Percentiles rank a stretch among this genome's conserved stretches.
Evolutionary conservation across 192 early-diverging fungal genomes (phyloP).

Genomic region (Chytriomyces confervae): DNA sequence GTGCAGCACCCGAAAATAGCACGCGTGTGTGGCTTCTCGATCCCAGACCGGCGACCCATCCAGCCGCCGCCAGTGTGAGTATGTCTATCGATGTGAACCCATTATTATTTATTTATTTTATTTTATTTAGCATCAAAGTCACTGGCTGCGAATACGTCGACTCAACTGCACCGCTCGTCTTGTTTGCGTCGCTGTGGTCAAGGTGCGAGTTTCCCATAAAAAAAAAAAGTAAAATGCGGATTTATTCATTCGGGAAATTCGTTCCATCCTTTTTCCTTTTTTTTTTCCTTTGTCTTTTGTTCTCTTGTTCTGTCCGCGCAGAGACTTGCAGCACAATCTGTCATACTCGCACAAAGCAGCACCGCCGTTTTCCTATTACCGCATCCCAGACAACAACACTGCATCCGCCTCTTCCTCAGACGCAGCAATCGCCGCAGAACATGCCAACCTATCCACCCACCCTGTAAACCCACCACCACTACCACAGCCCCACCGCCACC

Average conservation of each 20-base stretch:
- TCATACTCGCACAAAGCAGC: constrained; percentile 18
- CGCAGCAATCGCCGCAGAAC: too few relatives aligned
- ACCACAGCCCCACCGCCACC: too few relatives aligned
- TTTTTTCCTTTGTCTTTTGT: neutral
- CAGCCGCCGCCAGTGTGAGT: neutral
- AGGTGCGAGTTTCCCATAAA: neutral
- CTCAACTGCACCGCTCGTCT: neutral
- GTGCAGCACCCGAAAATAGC: constrained; percentile 47
- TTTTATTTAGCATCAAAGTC: neutral
- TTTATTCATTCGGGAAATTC: too few relatives aligned
- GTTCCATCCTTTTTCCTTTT: neutral
- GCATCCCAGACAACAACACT: too few relatives aligned
- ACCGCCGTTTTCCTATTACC: neutral
- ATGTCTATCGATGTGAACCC: neutral
- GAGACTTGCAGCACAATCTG: constrained; percentile 13
- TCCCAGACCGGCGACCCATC: constrained; percentile 10
- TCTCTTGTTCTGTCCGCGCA: neutral
- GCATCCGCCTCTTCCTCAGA: too few relatives aligned
- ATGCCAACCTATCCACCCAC: too few relatives aligned
- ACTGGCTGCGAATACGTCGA: neutral
- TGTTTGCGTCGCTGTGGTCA: constrained; percentile 1
- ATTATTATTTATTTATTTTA: neutral
- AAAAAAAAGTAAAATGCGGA: too few relatives aligned
- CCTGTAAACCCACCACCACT: too few relatives aligned
- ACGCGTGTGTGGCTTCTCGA: constrained; percentile 51